Conservation (phyloP, 2,329 filamentous ascomycete species). For the Macrophomina phaseolina region DNA sequence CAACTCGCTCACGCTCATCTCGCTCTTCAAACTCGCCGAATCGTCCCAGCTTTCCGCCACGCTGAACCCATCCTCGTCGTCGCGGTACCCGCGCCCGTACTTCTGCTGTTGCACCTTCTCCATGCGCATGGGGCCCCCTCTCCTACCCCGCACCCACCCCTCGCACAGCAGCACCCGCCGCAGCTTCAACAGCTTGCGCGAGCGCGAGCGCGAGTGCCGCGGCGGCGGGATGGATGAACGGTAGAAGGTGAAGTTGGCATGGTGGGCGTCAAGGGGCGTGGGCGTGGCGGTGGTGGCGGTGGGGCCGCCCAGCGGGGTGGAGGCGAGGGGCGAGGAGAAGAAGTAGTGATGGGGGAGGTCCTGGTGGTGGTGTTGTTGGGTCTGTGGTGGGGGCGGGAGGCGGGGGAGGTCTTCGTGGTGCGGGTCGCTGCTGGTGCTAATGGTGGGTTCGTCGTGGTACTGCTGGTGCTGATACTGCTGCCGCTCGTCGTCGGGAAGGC, state of each 20-base stretch:
- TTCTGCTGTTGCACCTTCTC: not conserved
- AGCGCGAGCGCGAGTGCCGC: not conserved
- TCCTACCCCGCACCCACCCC: not conserved
- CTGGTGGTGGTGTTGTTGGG: not conserved
- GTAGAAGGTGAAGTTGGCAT: not conserved
- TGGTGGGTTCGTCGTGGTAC: too few relatives aligned
- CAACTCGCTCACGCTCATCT: not conserved
- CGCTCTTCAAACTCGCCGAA: not conserved
- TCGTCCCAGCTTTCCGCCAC: slow-evolving; percentile 2
- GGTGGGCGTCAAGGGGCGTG: not conserved
- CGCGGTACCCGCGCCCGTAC: not conserved
- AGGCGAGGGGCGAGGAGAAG: not conserved
- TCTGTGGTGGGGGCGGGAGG: not conserved
- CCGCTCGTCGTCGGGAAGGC: too few relatives aligned
- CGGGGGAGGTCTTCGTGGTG: not conserved
- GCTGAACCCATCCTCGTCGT: not conserved
- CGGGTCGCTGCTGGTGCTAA: not conserved
- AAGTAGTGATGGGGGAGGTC: too few relatives aligned
- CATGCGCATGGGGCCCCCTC: not conserved
- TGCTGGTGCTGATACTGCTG: too few relatives aligned
- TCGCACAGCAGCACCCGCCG: not conserved
- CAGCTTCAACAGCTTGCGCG: slow-evolving; percentile 1
- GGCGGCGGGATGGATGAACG: not conserved
- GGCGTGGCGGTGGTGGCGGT: not conserved
- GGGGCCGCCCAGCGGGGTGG: not conserved